These are phyloP conservation scores for Mycosphaerella arachidis DNA, from an alignment of 2,329 filamentous ascomycete genomes.

Conservation along the genomic window DNA sequence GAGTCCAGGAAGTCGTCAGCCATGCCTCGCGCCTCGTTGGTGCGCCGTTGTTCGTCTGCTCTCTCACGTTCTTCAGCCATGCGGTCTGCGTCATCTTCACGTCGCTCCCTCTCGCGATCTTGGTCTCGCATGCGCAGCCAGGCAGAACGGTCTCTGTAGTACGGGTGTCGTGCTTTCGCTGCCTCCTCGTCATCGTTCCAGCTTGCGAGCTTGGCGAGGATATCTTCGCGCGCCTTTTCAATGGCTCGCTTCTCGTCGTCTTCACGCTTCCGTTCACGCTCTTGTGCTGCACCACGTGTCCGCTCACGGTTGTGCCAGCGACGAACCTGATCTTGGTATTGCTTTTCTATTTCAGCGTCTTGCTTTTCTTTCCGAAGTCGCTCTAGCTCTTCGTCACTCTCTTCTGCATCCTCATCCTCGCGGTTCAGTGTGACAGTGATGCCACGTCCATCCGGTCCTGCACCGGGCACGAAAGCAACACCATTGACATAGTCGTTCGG, in stretches of 20 bases:
- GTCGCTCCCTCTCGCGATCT: constrained; percentile 69
- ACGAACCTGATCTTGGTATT: constrained; percentile 78
- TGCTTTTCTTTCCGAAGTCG: constrained; percentile 65
- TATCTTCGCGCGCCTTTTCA: constrained; percentile 60
- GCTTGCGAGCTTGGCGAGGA: constrained; percentile 67
- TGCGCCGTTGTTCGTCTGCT: constrained; percentile 58
- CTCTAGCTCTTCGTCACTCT: constrained; percentile 81
- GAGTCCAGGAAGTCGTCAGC: constrained; percentile 87
- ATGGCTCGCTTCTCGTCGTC: constrained; percentile 65
- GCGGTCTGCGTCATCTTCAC: constrained; percentile 77
- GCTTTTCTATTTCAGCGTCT: constrained; percentile 70
- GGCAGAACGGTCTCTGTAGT: constrained; percentile 78
- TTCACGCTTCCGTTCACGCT: constrained; percentile 78
- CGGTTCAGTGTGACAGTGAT: constrained; percentile 48
- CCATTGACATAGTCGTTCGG: constrained; percentile 71
- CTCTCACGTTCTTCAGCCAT: constrained; percentile 70
- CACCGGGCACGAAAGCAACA: constrained; percentile 72
- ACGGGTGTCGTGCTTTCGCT: constrained; percentile 75
- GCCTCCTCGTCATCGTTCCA: constrained; percentile 90
- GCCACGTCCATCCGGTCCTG: constrained; percentile 48
- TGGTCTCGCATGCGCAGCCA: constrained; percentile 78
- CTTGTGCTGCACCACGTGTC: constrained; percentile 74
- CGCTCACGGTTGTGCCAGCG: constrained; percentile 89
- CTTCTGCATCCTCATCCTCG: constrained; percentile 83
- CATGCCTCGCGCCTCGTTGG: constrained; percentile 75